Evolutionary conservation across 2,329 filamentous ascomycete species (phyloP).

Genomic region (Plectosphaerella plurivora): DNA sequence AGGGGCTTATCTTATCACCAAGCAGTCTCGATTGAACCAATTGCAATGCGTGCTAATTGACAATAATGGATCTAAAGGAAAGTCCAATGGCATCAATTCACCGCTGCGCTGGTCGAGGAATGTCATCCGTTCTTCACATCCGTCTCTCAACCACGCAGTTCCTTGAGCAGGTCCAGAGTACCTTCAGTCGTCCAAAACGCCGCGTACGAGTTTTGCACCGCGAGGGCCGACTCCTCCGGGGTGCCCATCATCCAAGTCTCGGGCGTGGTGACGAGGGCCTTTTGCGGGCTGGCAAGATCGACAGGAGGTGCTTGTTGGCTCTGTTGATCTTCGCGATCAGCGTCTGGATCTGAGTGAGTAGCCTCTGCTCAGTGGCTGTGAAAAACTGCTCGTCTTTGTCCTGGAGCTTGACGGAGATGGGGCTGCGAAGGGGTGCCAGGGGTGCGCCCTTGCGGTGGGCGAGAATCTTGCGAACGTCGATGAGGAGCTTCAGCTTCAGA

Average conservation of each 20-base stretch:
- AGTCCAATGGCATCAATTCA: too few relatives aligned
- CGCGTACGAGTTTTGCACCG: constrained; percentile 15
- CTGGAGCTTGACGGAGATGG: constrained; percentile 13
- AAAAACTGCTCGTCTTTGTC: constrained; percentile 2
- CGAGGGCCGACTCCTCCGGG: constrained; percentile 9
- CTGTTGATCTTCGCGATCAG: constrained; percentile 2
- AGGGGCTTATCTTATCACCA: too few relatives aligned
- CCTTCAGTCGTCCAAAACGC: constrained; percentile 16
- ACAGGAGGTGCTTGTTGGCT: constrained; percentile 9
- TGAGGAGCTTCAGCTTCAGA: constrained; percentile 20
- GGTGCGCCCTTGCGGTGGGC: constrained; percentile 15
- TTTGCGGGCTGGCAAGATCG: constrained; percentile 11
- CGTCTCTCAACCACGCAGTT: constrained; percentile 8
- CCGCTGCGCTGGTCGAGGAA: too few relatives aligned
- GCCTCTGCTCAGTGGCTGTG: constrained; percentile 4
- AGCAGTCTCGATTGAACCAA: too few relatives aligned
- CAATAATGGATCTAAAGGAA: too few relatives aligned
- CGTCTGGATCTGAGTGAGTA: constrained; percentile 3
- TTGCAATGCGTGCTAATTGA: too few relatives aligned
- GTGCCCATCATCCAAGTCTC: constrained; percentile 6
- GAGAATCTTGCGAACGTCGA: constrained; percentile 20
- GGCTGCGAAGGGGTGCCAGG: constrained; percentile 14
- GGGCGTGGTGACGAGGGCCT: constrained; percentile 5
- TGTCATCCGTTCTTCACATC: too few relatives aligned
- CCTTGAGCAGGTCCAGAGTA: constrained; percentile 14